Conservation (phyloP, 371 early-diverging fungal genomes). For the Mucor piriformis region DNA sequence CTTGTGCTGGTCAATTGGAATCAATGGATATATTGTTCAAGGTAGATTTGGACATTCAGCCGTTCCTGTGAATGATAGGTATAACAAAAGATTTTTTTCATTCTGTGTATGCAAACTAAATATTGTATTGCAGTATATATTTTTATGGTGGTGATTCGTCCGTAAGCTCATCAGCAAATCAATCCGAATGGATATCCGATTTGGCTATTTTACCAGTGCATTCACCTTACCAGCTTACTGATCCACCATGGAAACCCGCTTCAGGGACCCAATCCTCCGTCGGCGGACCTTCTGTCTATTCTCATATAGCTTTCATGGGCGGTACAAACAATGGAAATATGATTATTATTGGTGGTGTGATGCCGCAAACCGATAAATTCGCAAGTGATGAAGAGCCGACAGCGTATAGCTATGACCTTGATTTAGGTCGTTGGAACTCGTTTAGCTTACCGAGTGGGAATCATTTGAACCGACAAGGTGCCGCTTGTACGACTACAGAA, state of each 20-base stretch:
- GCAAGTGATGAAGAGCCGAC: constrained; percentile 26
- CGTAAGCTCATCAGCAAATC: constrained; percentile 28
- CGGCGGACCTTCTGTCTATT: constrained; percentile 45
- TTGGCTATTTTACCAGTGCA: constrained; percentile 40
- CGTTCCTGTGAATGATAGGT: constrained; percentile 26
- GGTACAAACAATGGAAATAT: constrained; percentile 32
- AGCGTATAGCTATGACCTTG: constrained; percentile 41
- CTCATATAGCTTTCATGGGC: constrained; percentile 42
- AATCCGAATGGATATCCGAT: constrained; percentile 42
- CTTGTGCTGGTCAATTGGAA: background rate
- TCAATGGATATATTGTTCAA: constrained; percentile 14
- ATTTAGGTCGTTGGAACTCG: constrained; percentile 40
- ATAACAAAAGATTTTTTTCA: background rate
- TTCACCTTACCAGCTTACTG: constrained; percentile 29
- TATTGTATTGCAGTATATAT: constrained; percentile 28
- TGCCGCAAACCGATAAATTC: constrained; percentile 20
- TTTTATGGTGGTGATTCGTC: constrained; percentile 51
- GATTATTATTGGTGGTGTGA: constrained; percentile 45
- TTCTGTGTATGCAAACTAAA: too few species aligned
- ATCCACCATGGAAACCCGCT: constrained; percentile 44
- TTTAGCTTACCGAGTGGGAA: constrained; percentile 37
- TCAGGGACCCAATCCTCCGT: constrained; percentile 42
- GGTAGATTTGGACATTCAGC: constrained; percentile 31
- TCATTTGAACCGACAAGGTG: constrained; percentile 39
- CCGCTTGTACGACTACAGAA: constrained; percentile 32